These are phyloP conservation scores for Neocucurbitaria cava DNA, from an alignment of 2,329 filamentous ascomycete genomes.

Conservation along the genomic window DNA sequence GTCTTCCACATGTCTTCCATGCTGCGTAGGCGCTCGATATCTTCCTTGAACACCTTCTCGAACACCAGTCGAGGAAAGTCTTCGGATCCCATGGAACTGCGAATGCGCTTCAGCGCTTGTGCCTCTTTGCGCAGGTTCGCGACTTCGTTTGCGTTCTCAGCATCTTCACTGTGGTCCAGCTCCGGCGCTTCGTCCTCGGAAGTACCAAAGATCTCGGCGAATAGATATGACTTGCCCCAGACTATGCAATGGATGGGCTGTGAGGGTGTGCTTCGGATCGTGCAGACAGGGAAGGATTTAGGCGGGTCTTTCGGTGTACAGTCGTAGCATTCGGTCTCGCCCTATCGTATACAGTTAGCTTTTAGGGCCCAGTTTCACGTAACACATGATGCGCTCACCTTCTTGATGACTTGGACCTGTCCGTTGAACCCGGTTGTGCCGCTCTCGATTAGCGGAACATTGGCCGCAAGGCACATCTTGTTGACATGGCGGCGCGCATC, in stretches of 20 bases:
- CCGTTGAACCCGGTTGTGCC: constrained; percentile 98
- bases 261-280: constrained; percentile 93
- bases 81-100: constrained; percentile 77
- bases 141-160: constrained; percentile 87
- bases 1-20: constrained; percentile 98
- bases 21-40: constrained; percentile 79
- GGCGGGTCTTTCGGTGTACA: constrained; percentile 89
- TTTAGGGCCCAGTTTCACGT: background rate
- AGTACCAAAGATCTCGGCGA: constrained; percentile 91
- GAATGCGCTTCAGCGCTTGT: constrained; percentile 81
- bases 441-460: constrained; percentile 91
- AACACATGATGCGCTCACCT: constrained; percentile 52
- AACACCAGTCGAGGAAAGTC: constrained; percentile 84
- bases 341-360: constrained; percentile 50
- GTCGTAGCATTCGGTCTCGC: constrained; percentile 93
- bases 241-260: constrained; percentile 99
- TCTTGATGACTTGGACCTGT: constrained; percentile 95
- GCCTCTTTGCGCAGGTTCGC: constrained; percentile 85
- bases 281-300: constrained; percentile 95
- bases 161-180: constrained; percentile 80
- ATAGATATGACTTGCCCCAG: constrained; percentile 95
- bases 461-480: constrained; percentile 91
- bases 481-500: constrained; percentile 95
- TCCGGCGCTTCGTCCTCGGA: constrained; percentile 84
- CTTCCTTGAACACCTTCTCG: constrained; percentile 88